phyloP scores from a whole-genome alignment of 352 stramenopile species.

The Phytophthora ramorum region DNA sequence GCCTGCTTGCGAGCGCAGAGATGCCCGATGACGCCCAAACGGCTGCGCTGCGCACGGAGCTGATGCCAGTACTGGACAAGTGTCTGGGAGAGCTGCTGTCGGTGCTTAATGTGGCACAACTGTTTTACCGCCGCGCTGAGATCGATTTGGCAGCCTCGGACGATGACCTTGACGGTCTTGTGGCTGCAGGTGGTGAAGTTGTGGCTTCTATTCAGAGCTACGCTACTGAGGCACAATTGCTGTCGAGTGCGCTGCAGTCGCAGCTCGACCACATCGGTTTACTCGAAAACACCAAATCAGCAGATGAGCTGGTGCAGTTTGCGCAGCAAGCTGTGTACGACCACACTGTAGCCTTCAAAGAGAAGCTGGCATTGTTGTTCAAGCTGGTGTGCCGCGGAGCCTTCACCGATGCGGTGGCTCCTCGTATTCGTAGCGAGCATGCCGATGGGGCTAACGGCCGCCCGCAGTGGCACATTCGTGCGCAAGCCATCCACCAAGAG shows the following conservation, averaged over 20 bases:
- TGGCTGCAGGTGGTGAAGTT: slow-evolving; percentile 68
- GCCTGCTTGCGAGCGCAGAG: slow-evolving; percentile 35
- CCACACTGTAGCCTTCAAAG: slow-evolving; percentile 62
- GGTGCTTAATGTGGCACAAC: slow-evolving; percentile 56
- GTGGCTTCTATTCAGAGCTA: slow-evolving; percentile 65
- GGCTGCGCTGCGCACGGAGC: slow-evolving; percentile 34
- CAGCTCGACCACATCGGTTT: slow-evolving; percentile 40
- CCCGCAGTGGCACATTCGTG: slow-evolving; percentile 78
- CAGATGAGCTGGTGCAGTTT: slow-evolving; percentile 54
- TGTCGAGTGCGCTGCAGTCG: slow-evolving; percentile 50
- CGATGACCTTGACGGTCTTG: slow-evolving; percentile 70
- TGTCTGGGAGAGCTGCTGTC: slow-evolving; percentile 54
- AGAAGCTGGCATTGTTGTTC: slow-evolving; percentile 66
- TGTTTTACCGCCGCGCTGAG: slow-evolving; percentile 71
- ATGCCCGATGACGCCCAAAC: slow-evolving; percentile 37
- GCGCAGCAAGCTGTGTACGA: slow-evolving; percentile 52
- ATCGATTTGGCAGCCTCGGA: slow-evolving; percentile 73
- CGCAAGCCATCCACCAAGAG: slow-evolving; percentile 74
- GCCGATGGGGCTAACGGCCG: slow-evolving; percentile 41
- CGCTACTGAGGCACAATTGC: slow-evolving; percentile 50
- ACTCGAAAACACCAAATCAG: slow-evolving; percentile 16
- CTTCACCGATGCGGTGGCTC: slow-evolving; percentile 77
- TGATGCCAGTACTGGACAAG: slow-evolving; percentile 49
- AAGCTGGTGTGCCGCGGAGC: slow-evolving; percentile 82
- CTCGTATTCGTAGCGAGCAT: slow-evolving; percentile 38